Base-by-base conservation (phyloP, 2,329 filamentous ascomycete genomes). In the Thelonectria discophora region DNA sequence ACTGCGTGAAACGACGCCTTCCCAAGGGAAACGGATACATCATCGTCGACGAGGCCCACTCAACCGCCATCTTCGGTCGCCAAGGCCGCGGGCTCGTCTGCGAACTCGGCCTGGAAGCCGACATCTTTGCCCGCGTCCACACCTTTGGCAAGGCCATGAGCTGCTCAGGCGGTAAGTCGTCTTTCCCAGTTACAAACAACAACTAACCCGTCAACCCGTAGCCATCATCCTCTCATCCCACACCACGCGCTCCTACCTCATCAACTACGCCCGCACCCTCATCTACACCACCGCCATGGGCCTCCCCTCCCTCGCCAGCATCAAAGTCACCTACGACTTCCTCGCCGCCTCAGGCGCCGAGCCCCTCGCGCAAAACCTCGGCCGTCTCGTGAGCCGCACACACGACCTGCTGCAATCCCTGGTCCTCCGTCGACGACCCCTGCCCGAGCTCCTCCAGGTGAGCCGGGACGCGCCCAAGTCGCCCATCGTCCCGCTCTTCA, bases 201-300 rank as follows among this genome's bases (percentile, higher is more conserved):
- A 43, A 32, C 63, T 68, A 21, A 67, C 32, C 1, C 8, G 4
- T 13, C n/a, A n/a, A n/a, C n/a, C n/a, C n/a, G n/a, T 45, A 74
- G 73, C 74, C 20, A 88, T 88, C 18, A 78, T 92, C 1, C 79
- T 93, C 0, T 91, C 88, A 71, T 86, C 86, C 1, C 74, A 82
- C 0, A 76, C 83, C 1, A 84, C 87, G 0, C 80, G 88, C 21
- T 77, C 85, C 1, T 92, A 92, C 64, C 79, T 93, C 53, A 84
- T 92, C 74, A 93, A 93, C 71, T 93, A 93, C 70, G 89, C 90
- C 1, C 85, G 90, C n/a, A 88, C 85, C 2, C 77, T 93, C 43
- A 92, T 93, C 56, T 93, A 92, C 73, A 92, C 90, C 0, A 92
- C 90, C 0, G 88, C 89, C 30, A 82, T 91, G 77, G 83, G 86